Base-by-base conservation (phyloP, 176 grass and related monocot species). In the Triticum urartu region DNA sequence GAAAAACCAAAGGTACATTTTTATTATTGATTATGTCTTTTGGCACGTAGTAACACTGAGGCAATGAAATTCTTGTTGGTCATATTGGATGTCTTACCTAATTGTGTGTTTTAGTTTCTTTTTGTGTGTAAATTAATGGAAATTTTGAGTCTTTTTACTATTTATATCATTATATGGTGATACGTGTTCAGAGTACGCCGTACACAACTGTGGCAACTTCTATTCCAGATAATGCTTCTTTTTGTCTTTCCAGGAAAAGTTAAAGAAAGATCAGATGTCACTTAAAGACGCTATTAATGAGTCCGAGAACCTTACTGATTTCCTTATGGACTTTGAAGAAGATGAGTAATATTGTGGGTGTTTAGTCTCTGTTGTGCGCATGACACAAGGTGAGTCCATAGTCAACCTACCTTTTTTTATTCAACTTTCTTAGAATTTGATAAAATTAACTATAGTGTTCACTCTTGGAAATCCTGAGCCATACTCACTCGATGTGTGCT, bases 301-400 rank as follows among this genome's bases (percentile, higher is more conserved):
- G 78, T 95, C 93, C 59, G 88, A 90, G 84, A 95, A 95, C 78
- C 81, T 96, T 75, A 94, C 94, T 34, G 88, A 94, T 89, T 93
- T 99, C 36, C 75, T 99, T 79, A 92, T 96, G 92, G 87, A 99
- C 54, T 99, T 95, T 39, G 89, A 94, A 66, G 91, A 91, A 89
- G 90, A 92, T 11, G 91, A 92, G 39, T 90, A 83, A 87, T 30
- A 70, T 61, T 78, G 64, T 67, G 64, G 76, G 50, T 12, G 30
- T 81, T 79, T 24, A 72, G 35, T 77, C 66, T 56, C 50, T 80
- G 68, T 69, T 68, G 5, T 70, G 68, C 26, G 50, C 47, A 56
- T 52, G 34, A 85, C 77, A 85, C 38, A 58, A 48, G 82, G 77
- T 88, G 71, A 77, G 86, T 79, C 67, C 42, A 64, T 64, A 32